Conservation (phyloP, 176 grass and related monocot species). For the Oryza nivara region DNA sequence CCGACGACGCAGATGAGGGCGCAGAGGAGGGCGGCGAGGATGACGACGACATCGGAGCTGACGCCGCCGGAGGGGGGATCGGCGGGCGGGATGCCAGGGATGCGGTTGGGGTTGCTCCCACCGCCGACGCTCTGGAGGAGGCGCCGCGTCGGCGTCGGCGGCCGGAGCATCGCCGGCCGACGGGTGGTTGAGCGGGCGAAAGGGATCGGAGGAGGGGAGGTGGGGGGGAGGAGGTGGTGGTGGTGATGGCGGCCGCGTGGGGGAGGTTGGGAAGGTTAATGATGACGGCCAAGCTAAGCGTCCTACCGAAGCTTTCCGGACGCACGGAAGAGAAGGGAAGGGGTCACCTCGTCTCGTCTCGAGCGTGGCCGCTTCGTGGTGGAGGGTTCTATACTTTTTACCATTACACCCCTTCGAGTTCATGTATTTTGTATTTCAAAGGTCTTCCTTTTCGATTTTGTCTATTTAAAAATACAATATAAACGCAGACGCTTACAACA, state of each 20-base stretch:
- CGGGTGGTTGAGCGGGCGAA: conserved; percentile 3
- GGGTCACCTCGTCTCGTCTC: neutral
- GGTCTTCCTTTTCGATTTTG: neutral
- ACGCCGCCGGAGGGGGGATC: conserved; percentile 47
- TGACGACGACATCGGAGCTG: conserved; percentile 59
- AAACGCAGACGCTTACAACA: too few species aligned
- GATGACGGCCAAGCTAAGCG: conserved; percentile 26
- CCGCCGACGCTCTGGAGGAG: conserved; percentile 42
- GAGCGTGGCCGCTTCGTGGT: neutral
- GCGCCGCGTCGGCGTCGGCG: conserved; percentile 40
- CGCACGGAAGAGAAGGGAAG: neutral
- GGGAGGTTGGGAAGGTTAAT: conserved; percentile 47
- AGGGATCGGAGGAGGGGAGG: conserved; percentile 20
- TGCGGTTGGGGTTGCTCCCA: neutral
- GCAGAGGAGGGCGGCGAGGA: conserved; percentile 70
- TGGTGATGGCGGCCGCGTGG: neutral
- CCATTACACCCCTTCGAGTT: neutral
- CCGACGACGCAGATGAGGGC: conserved; percentile 69
- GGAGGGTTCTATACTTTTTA: neutral
- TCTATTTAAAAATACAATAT: too few species aligned
- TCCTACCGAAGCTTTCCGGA: conserved; percentile 27
- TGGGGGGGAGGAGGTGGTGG: neutral
- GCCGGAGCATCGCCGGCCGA: conserved; percentile 50
- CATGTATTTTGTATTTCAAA: neutral
- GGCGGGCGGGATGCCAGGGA: conserved; percentile 40